Evolutionary conservation across 2,329 filamentous ascomycete species (phyloP), one percentile per base, ranked within the genome.

Genomic region (Pseudocercospora fuligena): DNA sequence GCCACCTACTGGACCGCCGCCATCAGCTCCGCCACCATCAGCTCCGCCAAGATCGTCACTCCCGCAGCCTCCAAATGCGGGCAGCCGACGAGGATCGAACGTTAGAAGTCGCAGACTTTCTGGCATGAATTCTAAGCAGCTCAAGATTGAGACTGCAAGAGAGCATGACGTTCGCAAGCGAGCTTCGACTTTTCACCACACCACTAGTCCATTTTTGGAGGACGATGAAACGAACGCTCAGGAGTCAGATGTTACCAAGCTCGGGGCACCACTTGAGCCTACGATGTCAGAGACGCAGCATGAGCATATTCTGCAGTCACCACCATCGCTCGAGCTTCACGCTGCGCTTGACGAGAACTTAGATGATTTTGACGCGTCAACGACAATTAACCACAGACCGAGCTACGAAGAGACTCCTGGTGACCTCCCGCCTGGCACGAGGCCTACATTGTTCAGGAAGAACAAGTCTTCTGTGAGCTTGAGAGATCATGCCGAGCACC

Each of bases 101-200:
- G 77, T 78, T 36, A 73, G 92, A 61, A 92, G 86, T 72, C 87
- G 94, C 67, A 87, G 94, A 68, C 81, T 97, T 33, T 97, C 94
- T 3, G 92, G 91, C 7, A 90, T 92, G 73, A 92, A 92, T 73
- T 82, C 87, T 14, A 94, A 92, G 77, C 91, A 94, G 74, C 83
- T 98, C 60, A 97, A 93, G 80, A 97, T 98, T 64, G 92, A 97
- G 78, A 97, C 93, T 11, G 81, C 79, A 11, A 70, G 80, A 58
- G 80, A 77, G 60, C 78, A 53, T 25, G 70, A 71, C 3, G 58
- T 46, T 14, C 70, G 74, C 21, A 74, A 74, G 58, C 70, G 75
- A 58, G 75, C 75, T 14, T 77, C 75, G 16, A 77, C 75, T 3
- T 74, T 76, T 63, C 73, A 77, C 67, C 72, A 73, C 33, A 70